Evolutionary conservation across 768 basidiomycete genomes (phyloP), one percentile per base, ranked within the genome.

Genomic region (Termitomyces sp.): DNA sequence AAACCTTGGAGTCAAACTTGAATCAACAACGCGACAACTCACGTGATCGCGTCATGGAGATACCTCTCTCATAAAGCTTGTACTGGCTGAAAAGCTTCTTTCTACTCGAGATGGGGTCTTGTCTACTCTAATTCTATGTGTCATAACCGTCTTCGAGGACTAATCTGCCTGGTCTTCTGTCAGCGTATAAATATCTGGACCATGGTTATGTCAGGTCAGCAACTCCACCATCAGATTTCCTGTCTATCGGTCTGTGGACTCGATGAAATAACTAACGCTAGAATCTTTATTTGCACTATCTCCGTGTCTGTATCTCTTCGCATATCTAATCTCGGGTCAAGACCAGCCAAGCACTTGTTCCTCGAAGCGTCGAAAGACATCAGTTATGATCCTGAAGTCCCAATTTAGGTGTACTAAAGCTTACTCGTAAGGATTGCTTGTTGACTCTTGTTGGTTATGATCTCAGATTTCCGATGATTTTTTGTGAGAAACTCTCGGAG

Each of bases 11-110:
- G 13, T 34, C 46, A 41, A 56, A 14, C 31, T 54, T 39, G 41
- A 53, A 46, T 63, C 63, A 64, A 64, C 60, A 64, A 61, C 63
- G 60, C 63, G 61, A 34, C 0, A 3, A 26, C 22, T 58, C 63
- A 64, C 61, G 60, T 64, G 63, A 44, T 37, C 56, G 60, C 12
- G 59, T 49, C 32, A 20, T n/a, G 39, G 36, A 2, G 16, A 16
- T 4, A 36, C 4, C 5, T 5, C 14, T 18, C 36, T 9, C 9
- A 12, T 27, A 29, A n/a, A 46, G 46, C 29, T 32, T 29, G 18
- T 18, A 4, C 29, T n/a, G 10, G n/a, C 26, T 12, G 46, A 32
- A 32, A 48, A 3, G 31, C 4, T 32, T 31, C 20, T 2, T 32
- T 48, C 13, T n/a, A 22, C 13, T 49, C 47, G 1, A 22, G 12